Base-by-base conservation (phyloP, 352 stramenopile genomes). In the Pythium aquatile region DNA sequence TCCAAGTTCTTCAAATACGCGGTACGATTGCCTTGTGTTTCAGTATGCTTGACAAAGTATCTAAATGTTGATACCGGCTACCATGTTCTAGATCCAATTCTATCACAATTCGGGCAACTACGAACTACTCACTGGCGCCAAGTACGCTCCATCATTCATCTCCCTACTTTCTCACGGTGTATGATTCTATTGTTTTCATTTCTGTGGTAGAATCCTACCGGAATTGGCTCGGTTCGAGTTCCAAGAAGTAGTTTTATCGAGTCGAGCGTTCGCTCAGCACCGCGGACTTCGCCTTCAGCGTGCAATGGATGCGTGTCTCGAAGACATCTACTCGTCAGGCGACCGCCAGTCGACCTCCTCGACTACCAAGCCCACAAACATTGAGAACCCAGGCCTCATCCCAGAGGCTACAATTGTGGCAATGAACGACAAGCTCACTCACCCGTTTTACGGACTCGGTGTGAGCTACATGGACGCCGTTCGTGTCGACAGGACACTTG, bases 21-120 rank as follows among this genome's bases (percentile, higher is more conserved):
- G 48, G 58, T 64, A 39, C 13, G 44, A n/a, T n/a, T n/a, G n/a
- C n/a, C n/a, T n/a, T n/a, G n/a, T n/a, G n/a, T n/a, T n/a, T n/a
- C n/a, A n/a, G n/a, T n/a, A n/a, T n/a, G n/a, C n/a, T n/a, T n/a
- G n/a, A n/a, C n/a, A n/a, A n/a, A n/a, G n/a, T n/a, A n/a, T n/a
- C n/a, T n/a, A n/a, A n/a, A n/a, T n/a, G n/a, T n/a, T n/a, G n/a
- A n/a, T n/a, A n/a, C n/a, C n/a, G n/a, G n/a, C n/a, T n/a, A n/a
- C n/a, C n/a, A n/a, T n/a, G n/a, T n/a, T n/a, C n/a, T n/a, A n/a
- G n/a, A n/a, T n/a, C n/a, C n/a, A n/a, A n/a, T n/a, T 65, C 28
- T 65, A 65, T 24, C 26, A 58, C 48, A 65, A 65, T 30, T 65
- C 32, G 5, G 59, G 59, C 35, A 65, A 65, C 39, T 65, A 65